phyloP scores from a whole-genome alignment of 306 rosid species.

The Leucaena leucocephala region DNA sequence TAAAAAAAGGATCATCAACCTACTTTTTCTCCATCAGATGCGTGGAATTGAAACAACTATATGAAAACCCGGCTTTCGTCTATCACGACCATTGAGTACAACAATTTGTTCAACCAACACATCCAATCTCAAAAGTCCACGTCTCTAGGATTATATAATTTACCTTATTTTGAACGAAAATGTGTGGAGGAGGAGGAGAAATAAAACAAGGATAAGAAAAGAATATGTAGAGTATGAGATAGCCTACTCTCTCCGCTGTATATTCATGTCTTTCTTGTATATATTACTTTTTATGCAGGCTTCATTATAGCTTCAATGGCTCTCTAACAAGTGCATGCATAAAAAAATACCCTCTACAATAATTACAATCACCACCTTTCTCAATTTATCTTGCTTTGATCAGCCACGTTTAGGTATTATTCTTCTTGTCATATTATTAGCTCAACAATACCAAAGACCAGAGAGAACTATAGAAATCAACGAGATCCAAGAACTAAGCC shows the following conservation, averaged over 20 bases:
- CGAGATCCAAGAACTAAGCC: background rate
- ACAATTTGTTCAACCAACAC: constrained; percentile 50
- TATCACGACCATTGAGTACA: background rate
- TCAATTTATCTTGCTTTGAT: constrained; percentile 15
- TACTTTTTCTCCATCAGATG: background rate
- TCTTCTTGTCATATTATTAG: constrained; percentile 13
- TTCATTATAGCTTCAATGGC: constrained; percentile 19
- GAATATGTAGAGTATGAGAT: background rate
- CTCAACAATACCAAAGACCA: constrained; percentile 18
- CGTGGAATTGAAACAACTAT: background rate
- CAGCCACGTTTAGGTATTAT: background rate
- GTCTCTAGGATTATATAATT: background rate
- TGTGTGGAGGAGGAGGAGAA: background rate
- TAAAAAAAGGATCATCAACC: background rate
- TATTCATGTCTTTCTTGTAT: background rate
- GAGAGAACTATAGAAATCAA: background rate
- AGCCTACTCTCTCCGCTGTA: background rate
- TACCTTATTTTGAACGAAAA: constrained; percentile 30
- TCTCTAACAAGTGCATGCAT: constrained; percentile 8
- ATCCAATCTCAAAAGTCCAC: constrained; percentile 38
- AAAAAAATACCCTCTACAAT: constrained; percentile 1
- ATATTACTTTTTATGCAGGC: background rate
- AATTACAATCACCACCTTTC: constrained; percentile 17
- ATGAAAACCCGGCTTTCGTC: background rate
- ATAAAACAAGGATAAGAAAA: background rate